Evolutionary conservation across 2,329 filamentous ascomycete genomes (phyloP), one percentile per base, ranked within the genome.

Genomic region (Fusarium devonianum): DNA sequence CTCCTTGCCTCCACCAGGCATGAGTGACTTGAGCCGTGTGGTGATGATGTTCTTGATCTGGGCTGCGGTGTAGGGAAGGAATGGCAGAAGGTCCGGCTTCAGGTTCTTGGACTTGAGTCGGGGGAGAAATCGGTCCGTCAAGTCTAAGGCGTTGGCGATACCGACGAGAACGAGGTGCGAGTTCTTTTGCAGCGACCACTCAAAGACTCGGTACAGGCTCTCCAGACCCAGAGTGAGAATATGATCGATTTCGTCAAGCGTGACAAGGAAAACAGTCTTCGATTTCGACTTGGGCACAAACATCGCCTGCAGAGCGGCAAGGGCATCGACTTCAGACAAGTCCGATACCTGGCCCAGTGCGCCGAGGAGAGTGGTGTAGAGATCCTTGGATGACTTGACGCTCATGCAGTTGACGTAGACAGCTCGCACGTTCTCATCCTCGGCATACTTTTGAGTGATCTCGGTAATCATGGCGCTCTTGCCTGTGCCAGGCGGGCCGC

Each of bases 341-440:
- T 87, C 82, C 13, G 74, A 71, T 22, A 81, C 78, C 45, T 86
- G 78, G 10, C 80, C 80, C 47, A 87, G 76, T 30, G 93, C 83
- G 44, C 90, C 86, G 10, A 93, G 74, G 13, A 99, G 76, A 14
- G 87, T 92, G 55, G 82, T 81, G 71, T 95, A 96, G 16, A 99
- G 80, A 67, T 97, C 92, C 59, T 85, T 86, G 2, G 92, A 90
- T 23, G 86, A 90, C 67, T 94, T 95, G 72, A 97, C 86, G 72
- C 92, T 96, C 86, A 97, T 97, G 73, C 94, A 99, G 70, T 99
- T 99, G 78, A 99, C 82, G 67, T 92, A 93, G 3, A 86, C 86
- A 42, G 87, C 85, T 64, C 84, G 85, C 42, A 94, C 76, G 4
- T 76, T 71, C 12, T 79, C 74, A 23, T 76, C 74, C 4, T 75